Conservation (phyloP, 1,139 yeast species). For the Magnusiomyces clavatus region DNA sequence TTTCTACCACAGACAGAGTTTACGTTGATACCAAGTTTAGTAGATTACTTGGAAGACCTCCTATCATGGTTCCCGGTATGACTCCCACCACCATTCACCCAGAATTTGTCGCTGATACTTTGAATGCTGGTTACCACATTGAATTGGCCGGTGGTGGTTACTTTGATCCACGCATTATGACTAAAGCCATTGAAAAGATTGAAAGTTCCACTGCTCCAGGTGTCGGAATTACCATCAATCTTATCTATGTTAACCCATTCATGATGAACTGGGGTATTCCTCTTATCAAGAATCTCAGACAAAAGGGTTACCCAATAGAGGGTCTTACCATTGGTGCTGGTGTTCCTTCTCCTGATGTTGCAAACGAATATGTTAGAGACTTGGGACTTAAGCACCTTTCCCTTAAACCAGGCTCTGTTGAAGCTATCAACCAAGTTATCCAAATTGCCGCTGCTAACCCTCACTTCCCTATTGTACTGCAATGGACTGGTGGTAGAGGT, state of each 20-base stretch:
- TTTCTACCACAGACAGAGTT: conserved; percentile 51
- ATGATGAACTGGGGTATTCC: conserved; percentile 99
- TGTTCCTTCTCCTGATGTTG: conserved; percentile 96
- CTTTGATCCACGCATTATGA: conserved; percentile 63
- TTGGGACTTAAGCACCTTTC: conserved; percentile 91
- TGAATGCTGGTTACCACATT: conserved; percentile 94
- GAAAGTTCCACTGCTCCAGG: conserved; percentile 58
- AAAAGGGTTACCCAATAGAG: conserved; percentile 90
- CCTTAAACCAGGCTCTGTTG: conserved; percentile 95
- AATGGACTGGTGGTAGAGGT: conserved; percentile 99
- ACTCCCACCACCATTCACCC: conserved; percentile 96
- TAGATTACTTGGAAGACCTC: conserved; percentile 87
- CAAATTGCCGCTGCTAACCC: conserved; percentile 95
- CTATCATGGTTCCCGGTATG: conserved; percentile 98
- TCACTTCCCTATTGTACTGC: conserved; percentile 87
- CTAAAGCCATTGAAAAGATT: conserved; percentile 67
- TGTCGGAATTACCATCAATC: conserved; percentile 80
- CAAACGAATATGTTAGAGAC: conserved; percentile 88
- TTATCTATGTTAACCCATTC: conserved; percentile 93
- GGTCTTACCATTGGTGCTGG: conserved; percentile 98
- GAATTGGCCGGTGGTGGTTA: conserved; percentile 99
- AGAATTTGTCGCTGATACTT: conserved; percentile 84
- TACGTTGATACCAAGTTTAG: conserved; percentile 93
- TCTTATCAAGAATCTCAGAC: conserved; percentile 78
- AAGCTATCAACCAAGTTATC: conserved; percentile 79